A percentile compares a stretch with the other conserved stretches of the same genome.
These are phyloP conservation scores for Aspergillus tanneri DNA, from an alignment of 2,329 filamentous ascomycete genomes.

Conservation along the genomic window DNA sequence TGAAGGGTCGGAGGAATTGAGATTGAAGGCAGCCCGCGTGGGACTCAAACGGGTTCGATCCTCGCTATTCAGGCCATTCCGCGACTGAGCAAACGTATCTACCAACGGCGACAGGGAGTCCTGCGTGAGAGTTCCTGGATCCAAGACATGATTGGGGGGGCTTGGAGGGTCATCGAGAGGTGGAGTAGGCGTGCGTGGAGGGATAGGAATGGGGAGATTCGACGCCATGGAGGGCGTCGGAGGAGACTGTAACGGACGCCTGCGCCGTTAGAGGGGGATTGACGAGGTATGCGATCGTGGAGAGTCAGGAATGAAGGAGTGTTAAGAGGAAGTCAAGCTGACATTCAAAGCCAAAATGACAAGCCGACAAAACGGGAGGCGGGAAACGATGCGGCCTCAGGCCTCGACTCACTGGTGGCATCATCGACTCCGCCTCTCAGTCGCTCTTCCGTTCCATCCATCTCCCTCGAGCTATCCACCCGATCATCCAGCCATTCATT, in stretches of 20 bases:
- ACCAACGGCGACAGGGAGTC: conserved; percentile 50
- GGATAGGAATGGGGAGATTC: conserved; percentile 57
- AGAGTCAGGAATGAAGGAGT: background rate
- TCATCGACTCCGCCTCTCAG: conserved; percentile 22
- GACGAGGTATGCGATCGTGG: background rate
- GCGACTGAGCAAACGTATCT: conserved; percentile 36
- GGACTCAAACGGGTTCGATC: conserved; percentile 33
- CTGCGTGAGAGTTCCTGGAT: conserved; percentile 40
- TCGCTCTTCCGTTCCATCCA: conserved; percentile 11
- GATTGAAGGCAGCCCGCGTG: conserved; percentile 37
- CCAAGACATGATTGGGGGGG: conserved; percentile 21
- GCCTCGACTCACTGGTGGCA: conserved; percentile 24
- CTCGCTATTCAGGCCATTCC: conserved; percentile 18
- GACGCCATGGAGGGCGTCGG: conserved; percentile 53
- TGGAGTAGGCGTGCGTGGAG: conserved; percentile 65
- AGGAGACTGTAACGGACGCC: background rate
- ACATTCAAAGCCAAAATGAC: too few species aligned
- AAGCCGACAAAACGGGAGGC: conserved; percentile 14
- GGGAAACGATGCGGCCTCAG: conserved; percentile 21
- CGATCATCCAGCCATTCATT: background rate
- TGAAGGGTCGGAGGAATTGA: conserved; percentile 31
- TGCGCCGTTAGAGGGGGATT: conserved; percentile 5
- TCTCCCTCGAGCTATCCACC: conserved; percentile 7
- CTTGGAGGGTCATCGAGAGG: conserved; percentile 52
- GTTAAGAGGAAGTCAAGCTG: background rate